These are phyloP conservation scores for Leptographium galeiforme DNA, from an alignment of 2,329 filamentous ascomycete genomes.

Conservation along the genomic window DNA sequence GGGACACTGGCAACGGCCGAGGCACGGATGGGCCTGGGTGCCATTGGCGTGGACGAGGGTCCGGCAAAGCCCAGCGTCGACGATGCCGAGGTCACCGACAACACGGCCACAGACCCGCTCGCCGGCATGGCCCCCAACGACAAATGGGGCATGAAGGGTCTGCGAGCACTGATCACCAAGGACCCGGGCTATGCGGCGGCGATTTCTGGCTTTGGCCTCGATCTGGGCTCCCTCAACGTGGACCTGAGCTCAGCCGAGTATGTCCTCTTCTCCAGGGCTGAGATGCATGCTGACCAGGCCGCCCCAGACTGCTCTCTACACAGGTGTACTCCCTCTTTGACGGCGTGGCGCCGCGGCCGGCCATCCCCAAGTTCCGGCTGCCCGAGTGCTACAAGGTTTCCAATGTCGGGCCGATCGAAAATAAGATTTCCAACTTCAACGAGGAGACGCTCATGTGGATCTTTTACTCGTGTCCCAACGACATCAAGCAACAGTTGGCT, in stretches of 20 bases:
- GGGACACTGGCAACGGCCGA: conserved; percentile 13
- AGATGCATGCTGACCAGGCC: not conserved
- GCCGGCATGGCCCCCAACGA: conserved; percentile 48
- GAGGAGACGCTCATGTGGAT: conserved; percentile 59
- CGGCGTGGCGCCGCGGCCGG: conserved; percentile 42
- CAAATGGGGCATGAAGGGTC: conserved; percentile 52
- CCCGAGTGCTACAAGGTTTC: conserved; percentile 56
- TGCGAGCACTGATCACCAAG: conserved; percentile 50
- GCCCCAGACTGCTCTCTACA: conserved; percentile 36
- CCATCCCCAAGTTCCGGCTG: conserved; percentile 41
- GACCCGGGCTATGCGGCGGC: conserved; percentile 50
- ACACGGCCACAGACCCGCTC: conserved; percentile 41
- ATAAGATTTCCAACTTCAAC: conserved; percentile 53
- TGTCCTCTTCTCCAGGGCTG: not conserved
- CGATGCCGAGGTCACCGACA: conserved; percentile 22
- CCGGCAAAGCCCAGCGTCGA: conserved; percentile 23
- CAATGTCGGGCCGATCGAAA: conserved; percentile 52
- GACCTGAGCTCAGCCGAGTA: conserved; percentile 46
- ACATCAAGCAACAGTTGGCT: conserved; percentile 49
- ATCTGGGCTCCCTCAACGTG: conserved; percentile 42
- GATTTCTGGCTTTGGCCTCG: conserved; percentile 45
- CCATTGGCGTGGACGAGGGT: conserved; percentile 28
- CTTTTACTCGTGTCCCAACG: conserved; percentile 52
- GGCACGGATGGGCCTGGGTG: conserved; percentile 27
- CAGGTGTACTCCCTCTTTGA: conserved; percentile 51